These are phyloP conservation scores for Raphanus raphanistrum DNA, from an alignment of 345 rosid genomes.

Conservation along the genomic window DNA sequence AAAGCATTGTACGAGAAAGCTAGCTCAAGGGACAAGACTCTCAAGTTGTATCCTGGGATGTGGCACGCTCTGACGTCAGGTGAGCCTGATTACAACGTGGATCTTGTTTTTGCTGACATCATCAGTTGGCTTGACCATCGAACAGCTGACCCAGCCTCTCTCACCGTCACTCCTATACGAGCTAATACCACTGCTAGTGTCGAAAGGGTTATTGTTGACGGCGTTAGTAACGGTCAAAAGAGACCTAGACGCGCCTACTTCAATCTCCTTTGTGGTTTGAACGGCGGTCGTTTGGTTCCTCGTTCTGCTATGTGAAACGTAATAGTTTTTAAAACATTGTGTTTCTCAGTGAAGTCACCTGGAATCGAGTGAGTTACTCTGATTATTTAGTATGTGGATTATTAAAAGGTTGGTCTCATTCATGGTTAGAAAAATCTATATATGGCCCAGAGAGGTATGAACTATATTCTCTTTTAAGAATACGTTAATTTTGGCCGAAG, in stretches of 20 bases:
- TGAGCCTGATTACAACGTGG: conserved; percentile 75
- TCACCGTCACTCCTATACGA: conserved; percentile 44
- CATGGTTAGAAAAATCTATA: background rate
- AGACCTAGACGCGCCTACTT: conserved; percentile 25
- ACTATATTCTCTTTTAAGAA: background rate
- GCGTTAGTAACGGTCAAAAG: conserved; percentile 12
- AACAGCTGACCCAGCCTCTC: conserved; percentile 31
- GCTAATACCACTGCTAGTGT: conserved; percentile 19
- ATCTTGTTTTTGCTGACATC: conserved; percentile 76
- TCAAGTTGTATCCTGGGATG: conserved; percentile 86
- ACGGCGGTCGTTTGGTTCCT: conserved; percentile 52
- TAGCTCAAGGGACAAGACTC: conserved; percentile 79
- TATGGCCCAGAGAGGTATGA: background rate
- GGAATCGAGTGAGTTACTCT: background rate
- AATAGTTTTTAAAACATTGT: background rate
- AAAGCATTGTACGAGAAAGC: conserved; percentile 80
- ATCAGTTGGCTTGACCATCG: conserved; percentile 74
- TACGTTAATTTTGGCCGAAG: background rate
- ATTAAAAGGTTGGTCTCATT: too few species aligned
- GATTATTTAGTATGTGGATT: background rate
- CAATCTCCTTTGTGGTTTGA: conserved; percentile 64
- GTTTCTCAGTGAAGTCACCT: background rate
- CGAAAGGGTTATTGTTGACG: background rate
- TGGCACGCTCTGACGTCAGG: conserved; percentile 95
- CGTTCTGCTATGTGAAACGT: conserved; percentile 56